phyloP scores from a whole-genome alignment of 2,329 filamentous ascomycete genomes.

The Thyridium curvatum region DNA sequence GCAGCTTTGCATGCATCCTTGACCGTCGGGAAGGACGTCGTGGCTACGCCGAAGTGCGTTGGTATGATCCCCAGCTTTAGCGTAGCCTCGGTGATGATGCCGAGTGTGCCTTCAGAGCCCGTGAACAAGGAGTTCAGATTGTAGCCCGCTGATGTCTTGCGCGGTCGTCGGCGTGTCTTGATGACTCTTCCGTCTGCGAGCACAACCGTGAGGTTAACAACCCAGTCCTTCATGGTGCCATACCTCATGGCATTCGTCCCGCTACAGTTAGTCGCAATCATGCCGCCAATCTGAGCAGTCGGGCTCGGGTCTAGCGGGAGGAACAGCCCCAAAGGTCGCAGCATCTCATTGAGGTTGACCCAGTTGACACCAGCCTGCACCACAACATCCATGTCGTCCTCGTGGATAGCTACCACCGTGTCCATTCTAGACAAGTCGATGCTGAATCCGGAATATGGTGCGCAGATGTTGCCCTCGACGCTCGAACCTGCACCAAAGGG shows the following conservation, averaged over 20 bases:
- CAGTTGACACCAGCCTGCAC: constrained; percentile 65
- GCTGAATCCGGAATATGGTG: constrained; percentile 60
- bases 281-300: constrained; percentile 49
- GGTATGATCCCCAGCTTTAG: constrained; percentile 62
- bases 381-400: constrained; percentile 65
- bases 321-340: constrained; percentile 57
- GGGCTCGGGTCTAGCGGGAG: constrained; percentile 66
- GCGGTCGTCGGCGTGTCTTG: constrained; percentile 56
- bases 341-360: constrained; percentile 60
- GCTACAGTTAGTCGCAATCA: constrained; percentile 56
- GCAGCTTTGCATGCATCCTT: constrained; percentile 58
- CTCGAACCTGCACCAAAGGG: constrained; percentile 66
- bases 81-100: constrained; percentile 26
- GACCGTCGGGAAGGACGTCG: constrained; percentile 54
- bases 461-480: constrained; percentile 65
- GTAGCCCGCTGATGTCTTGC: constrained; percentile 66
- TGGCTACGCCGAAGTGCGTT: constrained; percentile 57
- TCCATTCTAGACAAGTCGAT: constrained; percentile 67
- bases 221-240: constrained; percentile 73
- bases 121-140: constrained; percentile 65
- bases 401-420: constrained; percentile 55
- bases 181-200: constrained; percentile 54
- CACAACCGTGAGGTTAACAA: constrained; percentile 51
- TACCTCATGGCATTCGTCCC: constrained; percentile 61
- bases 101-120: constrained; percentile 65